Percentiles rank a stretch among this genome's conserved stretches.
Conservation (phyloP, 345 rosid genomes). For the Bruguiera sexangula region DNA sequence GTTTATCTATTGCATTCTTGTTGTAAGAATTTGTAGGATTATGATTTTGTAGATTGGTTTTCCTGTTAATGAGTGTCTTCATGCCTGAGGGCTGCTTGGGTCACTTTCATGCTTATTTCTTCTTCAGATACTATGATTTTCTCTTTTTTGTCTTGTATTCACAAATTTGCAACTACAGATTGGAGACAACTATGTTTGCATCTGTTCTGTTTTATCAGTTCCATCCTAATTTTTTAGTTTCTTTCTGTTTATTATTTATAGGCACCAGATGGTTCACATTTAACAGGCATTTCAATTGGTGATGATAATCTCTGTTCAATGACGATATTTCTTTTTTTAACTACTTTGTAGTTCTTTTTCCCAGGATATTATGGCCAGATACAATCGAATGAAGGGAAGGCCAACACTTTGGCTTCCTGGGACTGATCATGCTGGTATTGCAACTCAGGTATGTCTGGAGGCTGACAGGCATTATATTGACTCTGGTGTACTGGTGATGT, state of each 20-base stretch:
- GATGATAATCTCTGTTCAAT: not conserved
- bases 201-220: too few relatives aligned
- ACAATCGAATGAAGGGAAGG: constrained; percentile 87
- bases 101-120: too few relatives aligned
- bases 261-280: not conserved
- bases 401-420: constrained; percentile 99
- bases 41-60: too few relatives aligned
- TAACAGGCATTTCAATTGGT: not conserved
- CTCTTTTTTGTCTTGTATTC: too few relatives aligned
- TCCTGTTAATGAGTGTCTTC: too few relatives aligned
- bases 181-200: too few relatives aligned
- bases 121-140: too few relatives aligned
- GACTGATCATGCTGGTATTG: constrained; percentile 98
- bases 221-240: not conserved
- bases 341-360: constrained; percentile 23
- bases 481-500: not conserved
- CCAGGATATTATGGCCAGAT: constrained; percentile 88
- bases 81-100: too few relatives aligned
- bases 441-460: constrained; percentile 71
- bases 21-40: too few relatives aligned
- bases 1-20: too few relatives aligned
- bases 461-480: constrained; percentile 18
- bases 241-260: not conserved
- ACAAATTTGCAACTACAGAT: too few relatives aligned
- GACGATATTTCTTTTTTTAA: constrained; percentile 15